Base-by-base conservation (phyloP, 2,329 filamentous ascomycete genomes). In the Penicillium sp. region DNA sequence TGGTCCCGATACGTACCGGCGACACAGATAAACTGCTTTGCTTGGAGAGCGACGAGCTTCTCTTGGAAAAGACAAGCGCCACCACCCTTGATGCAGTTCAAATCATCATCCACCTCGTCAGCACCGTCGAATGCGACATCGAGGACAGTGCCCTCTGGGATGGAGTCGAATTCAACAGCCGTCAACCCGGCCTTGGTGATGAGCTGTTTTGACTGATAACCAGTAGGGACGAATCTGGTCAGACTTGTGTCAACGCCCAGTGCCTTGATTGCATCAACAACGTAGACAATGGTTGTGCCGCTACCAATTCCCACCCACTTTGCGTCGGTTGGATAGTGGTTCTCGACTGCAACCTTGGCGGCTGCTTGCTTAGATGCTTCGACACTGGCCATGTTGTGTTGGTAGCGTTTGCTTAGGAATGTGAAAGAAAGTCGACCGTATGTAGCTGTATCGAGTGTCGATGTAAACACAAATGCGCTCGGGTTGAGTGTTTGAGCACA, bases 11-110 rank as follows among this genome's bases (percentile, higher is more conserved):
- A 57, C 55, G 26, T 81, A 90, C 87, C 88, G 56, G 90, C 91
- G 57, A 95, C 90, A 66, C 90, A 93, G 61, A 97, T 81, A 68
- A 97, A 96, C 69, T 90, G 89, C 74, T 85, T 89, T 3, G 91
- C 88, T 50, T 88, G 84, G 59, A 90, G 84, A 5, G 92, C 92
- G 4, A 99, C 92, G 35, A 99, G 81, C 79, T 99, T 99, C 77
- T 99, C 94, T 74, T 97, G 94, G 78, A 96, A 96, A 56, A 97
- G 77, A 74, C 94, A 99, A n/a, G 91, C 94, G 58, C 94, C 94
- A 50, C 94, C 94, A 55, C 94, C 94, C 79, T 97, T 97, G 78
- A 99, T 97, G 69, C 93, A 91, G 75, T 97, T 99, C 59, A 99
- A 77, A 52, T 95, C 89, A 47, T 90, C 86, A 70, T 99, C 94